These are phyloP conservation scores for Sideroxylon spinosum DNA, from an alignment of 179 eudicot genomes.

Conservation along the genomic window DNA sequence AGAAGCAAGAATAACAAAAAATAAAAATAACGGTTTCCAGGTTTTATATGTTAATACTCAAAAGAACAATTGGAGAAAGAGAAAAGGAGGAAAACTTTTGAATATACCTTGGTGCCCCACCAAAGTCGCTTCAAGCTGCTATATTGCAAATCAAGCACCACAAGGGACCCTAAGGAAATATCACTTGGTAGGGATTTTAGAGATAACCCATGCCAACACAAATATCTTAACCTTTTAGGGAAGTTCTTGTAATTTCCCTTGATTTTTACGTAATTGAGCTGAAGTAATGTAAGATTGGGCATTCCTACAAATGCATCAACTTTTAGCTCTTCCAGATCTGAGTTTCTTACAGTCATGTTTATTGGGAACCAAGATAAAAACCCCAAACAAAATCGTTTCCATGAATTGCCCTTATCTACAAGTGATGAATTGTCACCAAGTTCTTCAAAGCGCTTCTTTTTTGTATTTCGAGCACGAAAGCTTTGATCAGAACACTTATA, in stretches of 20 bases:
- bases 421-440: background rate
- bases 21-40: background rate
- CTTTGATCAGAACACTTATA: background rate
- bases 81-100: too few species aligned
- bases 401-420: background rate
- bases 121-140: slow-evolving; percentile 13
- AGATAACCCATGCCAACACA: slow-evolving; percentile 9
- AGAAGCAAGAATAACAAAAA: background rate
- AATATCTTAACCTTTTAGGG: background rate
- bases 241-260: background rate
- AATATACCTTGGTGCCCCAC: background rate
- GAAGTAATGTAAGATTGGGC: background rate
- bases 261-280: background rate
- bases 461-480: background rate
- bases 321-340: background rate
- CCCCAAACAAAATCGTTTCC: background rate
- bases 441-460: background rate
- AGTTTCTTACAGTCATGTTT: background rate
- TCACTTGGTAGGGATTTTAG: background rate
- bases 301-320: slow-evolving; percentile 9
- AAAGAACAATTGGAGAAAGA: background rate
- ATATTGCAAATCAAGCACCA: background rate
- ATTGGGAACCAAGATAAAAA: background rate
- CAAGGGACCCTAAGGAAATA: background rate
- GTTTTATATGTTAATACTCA: too few species aligned